Conservation (phyloP, 352 stramenopile species). For the Globisporangium nagaii region DNA sequence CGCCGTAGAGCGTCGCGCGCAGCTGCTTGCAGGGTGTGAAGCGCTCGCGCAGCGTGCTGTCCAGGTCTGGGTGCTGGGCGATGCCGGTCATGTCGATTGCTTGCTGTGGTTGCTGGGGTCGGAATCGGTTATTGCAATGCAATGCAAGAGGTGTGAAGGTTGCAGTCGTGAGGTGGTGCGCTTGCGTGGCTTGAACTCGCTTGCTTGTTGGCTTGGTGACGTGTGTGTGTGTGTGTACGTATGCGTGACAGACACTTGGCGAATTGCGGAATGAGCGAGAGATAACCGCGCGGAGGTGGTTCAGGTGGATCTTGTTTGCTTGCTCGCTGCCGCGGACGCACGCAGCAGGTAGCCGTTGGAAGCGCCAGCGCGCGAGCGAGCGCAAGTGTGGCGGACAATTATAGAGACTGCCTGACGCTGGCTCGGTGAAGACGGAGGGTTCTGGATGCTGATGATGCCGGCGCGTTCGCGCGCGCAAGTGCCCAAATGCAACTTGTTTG, state of each 20-base stretch:
- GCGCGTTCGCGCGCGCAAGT: not conserved
- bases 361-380: not conserved
- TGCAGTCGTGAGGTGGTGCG: not conserved
- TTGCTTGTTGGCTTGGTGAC: not conserved
- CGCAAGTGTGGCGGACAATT: too few species aligned
- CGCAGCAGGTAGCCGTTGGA: not conserved
- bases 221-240: not conserved
- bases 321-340: not conserved
- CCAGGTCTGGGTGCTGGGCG: conserved; percentile 1
- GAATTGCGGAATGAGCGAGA: conserved; percentile 3
- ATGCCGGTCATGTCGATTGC: not conserved
- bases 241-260: not conserved
- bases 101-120: not conserved
- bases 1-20: conserved; percentile 44
- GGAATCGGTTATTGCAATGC: not conserved
- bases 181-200: not conserved
- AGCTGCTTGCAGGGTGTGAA: conserved; percentile 32
- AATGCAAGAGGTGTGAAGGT: not conserved
- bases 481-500: not conserved
- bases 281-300: too few species aligned
- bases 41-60: conserved; percentile 14
- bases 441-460: not conserved
- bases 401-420: conserved; percentile 1
- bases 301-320: not conserved
- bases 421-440: too few species aligned